These are phyloP conservation scores for Gomphus sp. DNA, from an alignment of 1,284 basidiomycete genomes.

Conservation along the genomic window DNA sequence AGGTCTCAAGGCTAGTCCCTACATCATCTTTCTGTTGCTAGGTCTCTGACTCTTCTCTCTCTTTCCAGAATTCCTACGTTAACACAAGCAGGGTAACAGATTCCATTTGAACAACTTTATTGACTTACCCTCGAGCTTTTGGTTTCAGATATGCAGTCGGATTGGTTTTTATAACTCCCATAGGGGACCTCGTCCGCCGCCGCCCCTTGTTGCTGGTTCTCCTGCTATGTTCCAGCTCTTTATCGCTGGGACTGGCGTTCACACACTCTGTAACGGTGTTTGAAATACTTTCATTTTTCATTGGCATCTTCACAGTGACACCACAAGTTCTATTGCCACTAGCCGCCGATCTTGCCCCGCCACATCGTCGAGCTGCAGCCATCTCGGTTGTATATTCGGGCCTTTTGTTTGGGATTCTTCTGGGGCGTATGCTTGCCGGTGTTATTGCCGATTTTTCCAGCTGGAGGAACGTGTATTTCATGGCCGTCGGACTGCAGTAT, in stretches of 20 bases:
- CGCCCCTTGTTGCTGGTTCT: slow-evolving; percentile 43
- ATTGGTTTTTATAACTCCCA: slow-evolving; percentile 50
- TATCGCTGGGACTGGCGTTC: slow-evolving; percentile 50
- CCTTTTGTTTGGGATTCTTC: slow-evolving; percentile 60
- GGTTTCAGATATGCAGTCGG: slow-evolving; percentile 43
- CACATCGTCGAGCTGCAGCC: slow-evolving; percentile 49
- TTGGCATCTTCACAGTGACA: slow-evolving; percentile 46
- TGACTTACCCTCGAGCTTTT: not conserved
- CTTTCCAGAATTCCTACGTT: slow-evolving; percentile 34
- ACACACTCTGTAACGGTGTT: slow-evolving; percentile 41
- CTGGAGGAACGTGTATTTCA: slow-evolving; percentile 61
- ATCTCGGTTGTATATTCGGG: slow-evolving; percentile 62
- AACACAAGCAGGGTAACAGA: slow-evolving; percentile 33
- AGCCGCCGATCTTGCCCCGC: slow-evolving; percentile 57
- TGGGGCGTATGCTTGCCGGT: slow-evolving; percentile 22
- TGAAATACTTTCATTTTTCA: slow-evolving; percentile 46
- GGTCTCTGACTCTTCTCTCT: not conserved
- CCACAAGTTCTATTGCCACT: slow-evolving; percentile 56
- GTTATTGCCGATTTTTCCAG: slow-evolving; percentile 51
- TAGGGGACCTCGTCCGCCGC: slow-evolving; percentile 59
- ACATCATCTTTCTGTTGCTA: not conserved
- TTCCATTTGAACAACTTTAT: not conserved
- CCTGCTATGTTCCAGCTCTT: slow-evolving; percentile 33
- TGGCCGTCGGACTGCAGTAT: slow-evolving; percentile 49
- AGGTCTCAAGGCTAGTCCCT: slow-evolving; percentile 42